A percentile compares a stretch with the other conserved stretches of the same genome.
Evolutionary conservation across 129 eudicot species (phyloP).

Genomic region (Tagetes patula): DNA sequence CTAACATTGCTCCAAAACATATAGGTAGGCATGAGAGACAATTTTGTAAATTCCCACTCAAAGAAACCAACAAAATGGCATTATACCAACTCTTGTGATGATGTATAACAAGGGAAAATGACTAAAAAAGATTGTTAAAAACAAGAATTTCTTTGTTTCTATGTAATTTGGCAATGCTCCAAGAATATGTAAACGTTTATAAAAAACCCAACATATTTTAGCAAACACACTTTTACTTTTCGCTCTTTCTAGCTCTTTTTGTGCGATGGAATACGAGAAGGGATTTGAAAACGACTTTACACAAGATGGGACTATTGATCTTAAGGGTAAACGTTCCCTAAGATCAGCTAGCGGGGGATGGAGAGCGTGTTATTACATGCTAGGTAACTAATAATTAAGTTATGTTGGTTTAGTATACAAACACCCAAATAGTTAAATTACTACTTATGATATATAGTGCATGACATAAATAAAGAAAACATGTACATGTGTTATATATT

Average conservation of each 20-base stretch:
- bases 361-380: constrained; percentile 66
- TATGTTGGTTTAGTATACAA: no score
- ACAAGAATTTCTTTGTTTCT: constrained; percentile 10
- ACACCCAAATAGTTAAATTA: neutral
- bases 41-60: constrained; percentile 13
- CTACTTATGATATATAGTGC: no score
- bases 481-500: neutral
- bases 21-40: constrained; percentile 1
- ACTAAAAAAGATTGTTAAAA: neutral
- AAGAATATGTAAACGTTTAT: neutral
- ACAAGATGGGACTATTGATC: constrained; percentile 63
- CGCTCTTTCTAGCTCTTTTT: neutral
- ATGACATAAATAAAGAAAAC: no score
- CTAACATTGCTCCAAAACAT: constrained; percentile 12
- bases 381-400: constrained; percentile 36
- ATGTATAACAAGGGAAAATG: neutral
- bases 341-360: constrained; percentile 64
- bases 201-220: neutral
- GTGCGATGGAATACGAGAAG: constrained; percentile 34
- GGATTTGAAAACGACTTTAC: constrained; percentile 47
- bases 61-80: constrained; percentile 9
- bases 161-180: neutral
- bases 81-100: neutral
- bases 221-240: neutral
- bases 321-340: constrained; percentile 49